Evolutionary conservation across 2,329 filamentous ascomycete genomes (phyloP).

Genomic region (Diplodia mutila): DNA sequence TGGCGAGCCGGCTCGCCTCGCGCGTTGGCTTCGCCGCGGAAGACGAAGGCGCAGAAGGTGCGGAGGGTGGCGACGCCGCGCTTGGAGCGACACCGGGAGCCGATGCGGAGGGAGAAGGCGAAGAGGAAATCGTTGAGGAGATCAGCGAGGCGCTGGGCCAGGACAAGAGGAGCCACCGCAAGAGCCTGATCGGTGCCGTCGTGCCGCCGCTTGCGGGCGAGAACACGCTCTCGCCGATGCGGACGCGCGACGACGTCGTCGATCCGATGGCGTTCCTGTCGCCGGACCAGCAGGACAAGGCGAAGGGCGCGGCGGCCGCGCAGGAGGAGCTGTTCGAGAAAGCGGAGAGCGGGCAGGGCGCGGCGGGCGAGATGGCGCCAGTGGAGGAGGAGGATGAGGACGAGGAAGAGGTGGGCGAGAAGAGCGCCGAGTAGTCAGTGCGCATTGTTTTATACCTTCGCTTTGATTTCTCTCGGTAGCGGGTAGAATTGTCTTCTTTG

Average conservation of each 20-base stretch:
- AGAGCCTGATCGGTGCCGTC: conserved; percentile 45
- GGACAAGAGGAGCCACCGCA: conserved; percentile 45
- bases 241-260: conserved; percentile 32
- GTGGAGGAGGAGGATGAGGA: not conserved
- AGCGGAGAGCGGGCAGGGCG: conserved; percentile 3
- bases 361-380: conserved; percentile 1
- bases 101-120: not conserved
- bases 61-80: conserved; percentile 26
- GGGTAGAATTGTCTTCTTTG: not conserved
- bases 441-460: not conserved
- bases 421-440: not conserved
- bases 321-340: conserved; percentile 7
- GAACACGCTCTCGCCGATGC: conserved; percentile 36
- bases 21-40: conserved; percentile 46
- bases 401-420: not conserved
- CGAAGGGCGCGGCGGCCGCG: conserved; percentile 4
- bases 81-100: not conserved
- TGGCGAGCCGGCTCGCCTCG: conserved; percentile 43
- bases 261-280: conserved; percentile 1
- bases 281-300: conserved; percentile 4
- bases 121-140: conserved; percentile 38
- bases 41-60: conserved; percentile 28
- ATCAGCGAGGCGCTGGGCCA: conserved; percentile 42
- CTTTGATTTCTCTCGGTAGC: not conserved
- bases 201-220: conserved; percentile 35